These are phyloP conservation scores for Penicillium sp. DNA, from an alignment of 2,329 filamentous ascomycete genomes.

Conservation along the genomic window DNA sequence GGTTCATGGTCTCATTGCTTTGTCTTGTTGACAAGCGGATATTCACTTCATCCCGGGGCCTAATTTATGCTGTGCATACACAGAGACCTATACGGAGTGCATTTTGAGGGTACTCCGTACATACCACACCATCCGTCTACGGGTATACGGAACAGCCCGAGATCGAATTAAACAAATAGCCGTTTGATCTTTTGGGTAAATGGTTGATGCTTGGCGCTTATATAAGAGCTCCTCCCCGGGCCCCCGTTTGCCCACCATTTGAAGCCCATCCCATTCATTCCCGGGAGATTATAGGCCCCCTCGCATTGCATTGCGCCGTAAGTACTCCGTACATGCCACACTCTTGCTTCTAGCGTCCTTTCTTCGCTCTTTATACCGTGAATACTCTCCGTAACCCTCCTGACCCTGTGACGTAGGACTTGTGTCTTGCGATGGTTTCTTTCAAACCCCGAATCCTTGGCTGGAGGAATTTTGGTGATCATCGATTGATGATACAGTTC, in stretches of 20 bases:
- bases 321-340: not conserved
- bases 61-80: too few species aligned
- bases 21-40: too few species aligned
- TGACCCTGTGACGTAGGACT: conserved; percentile 6
- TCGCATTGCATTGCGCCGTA: conserved; percentile 9
- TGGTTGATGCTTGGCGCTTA: conserved; percentile 12
- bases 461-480: conserved; percentile 25
- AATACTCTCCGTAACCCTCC: not conserved
- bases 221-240: not conserved
- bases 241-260: not conserved
- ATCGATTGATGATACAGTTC: conserved; percentile 18
- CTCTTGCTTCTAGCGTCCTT: not conserved
- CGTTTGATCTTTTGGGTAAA: not conserved
- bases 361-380: not conserved
- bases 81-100: too few species aligned
- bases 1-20: too few species aligned
- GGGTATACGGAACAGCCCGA: too few species aligned
- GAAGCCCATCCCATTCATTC: conserved; percentile 1
- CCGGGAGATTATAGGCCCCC: conserved; percentile 6
- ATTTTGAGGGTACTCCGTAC: too few species aligned
- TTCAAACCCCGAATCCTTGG: conserved; percentile 15
- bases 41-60: too few species aligned
- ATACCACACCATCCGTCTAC: too few species aligned
- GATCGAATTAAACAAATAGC: not conserved
- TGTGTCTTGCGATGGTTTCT: conserved; percentile 22